These are phyloP conservation scores for Paracoccidioides brasiliensis DNA, from an alignment of 2,329 filamentous ascomycete genomes.

Conservation along the genomic window DNA sequence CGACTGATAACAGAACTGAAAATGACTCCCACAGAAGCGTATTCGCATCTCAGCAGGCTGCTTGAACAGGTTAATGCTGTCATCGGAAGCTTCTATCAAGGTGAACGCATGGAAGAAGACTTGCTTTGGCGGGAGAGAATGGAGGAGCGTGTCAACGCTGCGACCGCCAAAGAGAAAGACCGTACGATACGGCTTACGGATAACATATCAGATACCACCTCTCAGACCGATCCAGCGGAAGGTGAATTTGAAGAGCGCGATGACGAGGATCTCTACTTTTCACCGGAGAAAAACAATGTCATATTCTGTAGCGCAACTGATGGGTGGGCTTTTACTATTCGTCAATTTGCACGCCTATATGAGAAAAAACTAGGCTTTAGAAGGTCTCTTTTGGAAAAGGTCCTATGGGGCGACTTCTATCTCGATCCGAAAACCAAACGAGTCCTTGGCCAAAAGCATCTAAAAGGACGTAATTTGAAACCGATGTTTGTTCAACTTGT, in stretches of 20 bases:
- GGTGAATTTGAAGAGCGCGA: slow-evolving; percentile 74
- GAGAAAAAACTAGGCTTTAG: slow-evolving; percentile 97
- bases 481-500: slow-evolving; percentile 97
- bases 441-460: slow-evolving; percentile 75
- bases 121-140: slow-evolving; percentile 88
- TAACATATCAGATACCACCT: slow-evolving; percentile 38
- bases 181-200: slow-evolving; percentile 25
- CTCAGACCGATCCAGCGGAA: slow-evolving; percentile 36
- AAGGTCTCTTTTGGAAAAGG: slow-evolving; percentile 72
- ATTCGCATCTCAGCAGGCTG: slow-evolving; percentile 74
- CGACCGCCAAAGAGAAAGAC: slow-evolving; percentile 48
- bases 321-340: slow-evolving; percentile 96
- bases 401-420: slow-evolving; percentile 94
- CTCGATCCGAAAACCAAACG: slow-evolving; percentile 95
- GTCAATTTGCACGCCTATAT: slow-evolving; percentile 85
- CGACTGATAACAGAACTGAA: slow-evolving; percentile 85
- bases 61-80: slow-evolving; percentile 96
- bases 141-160: slow-evolving; percentile 68
- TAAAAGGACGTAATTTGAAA: slow-evolving; percentile 83
- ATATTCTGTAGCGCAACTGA: slow-evolving; percentile 97
- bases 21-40: slow-evolving; percentile 82
- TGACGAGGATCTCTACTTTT: slow-evolving; percentile 95
- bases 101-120: slow-evolving; percentile 97
- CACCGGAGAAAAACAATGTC: slow-evolving; percentile 95
- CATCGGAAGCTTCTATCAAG: slow-evolving; percentile 92